These are phyloP conservation scores for Ormosia semicastrata DNA, from an alignment of 306 rosid genomes.

Conservation along the genomic window DNA sequence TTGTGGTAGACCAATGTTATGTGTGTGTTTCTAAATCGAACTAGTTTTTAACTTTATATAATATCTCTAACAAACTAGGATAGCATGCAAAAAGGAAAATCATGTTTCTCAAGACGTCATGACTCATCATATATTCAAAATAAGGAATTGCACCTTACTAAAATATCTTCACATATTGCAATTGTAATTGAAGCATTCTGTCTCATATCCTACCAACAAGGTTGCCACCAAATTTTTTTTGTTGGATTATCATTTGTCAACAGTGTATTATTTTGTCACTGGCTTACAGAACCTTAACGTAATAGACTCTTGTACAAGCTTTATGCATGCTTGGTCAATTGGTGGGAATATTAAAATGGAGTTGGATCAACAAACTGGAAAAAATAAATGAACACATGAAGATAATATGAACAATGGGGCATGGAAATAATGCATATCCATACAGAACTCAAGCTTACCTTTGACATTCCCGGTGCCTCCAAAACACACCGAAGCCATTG, in stretches of 20 bases:
- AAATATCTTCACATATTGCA: not conserved
- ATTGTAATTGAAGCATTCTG: not conserved
- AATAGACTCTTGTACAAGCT: not conserved
- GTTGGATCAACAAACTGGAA: not conserved
- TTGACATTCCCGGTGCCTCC: not conserved
- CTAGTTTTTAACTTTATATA: not conserved
- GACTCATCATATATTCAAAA: not conserved
- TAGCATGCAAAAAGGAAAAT: not conserved
- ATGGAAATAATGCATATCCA: not conserved
- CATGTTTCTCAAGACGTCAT: not conserved
- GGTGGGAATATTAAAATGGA: not conserved
- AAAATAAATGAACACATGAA: not conserved
- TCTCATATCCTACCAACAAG: not conserved
- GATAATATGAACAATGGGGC: not conserved
- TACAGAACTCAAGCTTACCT: not conserved
- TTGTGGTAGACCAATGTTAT: not conserved
- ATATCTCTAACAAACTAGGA: not conserved
- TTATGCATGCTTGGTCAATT: not conserved
- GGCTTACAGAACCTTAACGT: not conserved
- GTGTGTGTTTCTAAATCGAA: not conserved
- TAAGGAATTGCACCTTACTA: not conserved
- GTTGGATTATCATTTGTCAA: not conserved
- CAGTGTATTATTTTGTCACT: not conserved
- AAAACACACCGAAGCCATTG: not conserved
- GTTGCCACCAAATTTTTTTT: not conserved